Conservation (phyloP, 2,329 filamentous ascomycete genomes). For the Curvularia spicifera region DNA sequence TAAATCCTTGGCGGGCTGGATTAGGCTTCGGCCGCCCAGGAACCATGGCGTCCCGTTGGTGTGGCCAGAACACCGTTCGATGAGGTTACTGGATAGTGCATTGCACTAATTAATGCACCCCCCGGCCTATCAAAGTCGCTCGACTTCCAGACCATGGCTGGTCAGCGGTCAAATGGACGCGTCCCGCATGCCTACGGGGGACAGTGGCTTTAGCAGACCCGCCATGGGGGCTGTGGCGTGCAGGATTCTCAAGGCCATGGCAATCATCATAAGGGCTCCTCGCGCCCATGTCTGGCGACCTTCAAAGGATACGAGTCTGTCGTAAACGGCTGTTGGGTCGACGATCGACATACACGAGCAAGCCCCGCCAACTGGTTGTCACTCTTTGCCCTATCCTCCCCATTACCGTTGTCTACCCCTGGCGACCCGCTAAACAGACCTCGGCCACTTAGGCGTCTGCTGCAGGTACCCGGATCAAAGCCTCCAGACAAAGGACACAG, state of each 20-base stretch:
- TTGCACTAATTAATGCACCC: slow-evolving; percentile 29
- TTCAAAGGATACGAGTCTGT: slow-evolving; percentile 27
- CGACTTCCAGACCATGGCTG: slow-evolving; percentile 24
- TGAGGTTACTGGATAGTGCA: slow-evolving; percentile 35
- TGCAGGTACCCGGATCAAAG: slow-evolving; percentile 26
- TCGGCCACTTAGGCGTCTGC: slow-evolving; percentile 19
- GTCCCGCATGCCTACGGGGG: slow-evolving; percentile 24
- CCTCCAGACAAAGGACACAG: slow-evolving; percentile 4
- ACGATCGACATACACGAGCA: slow-evolving; percentile 34
- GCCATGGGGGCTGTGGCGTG: slow-evolving; percentile 35
- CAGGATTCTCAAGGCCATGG: slow-evolving; percentile 32
- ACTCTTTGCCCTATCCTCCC: slow-evolving; percentile 29
- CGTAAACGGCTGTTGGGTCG: slow-evolving; percentile 18
- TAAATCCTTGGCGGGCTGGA: slow-evolving; percentile 11
- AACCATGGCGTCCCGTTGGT: slow-evolving; percentile 19
- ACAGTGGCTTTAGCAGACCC: slow-evolving; percentile 36
- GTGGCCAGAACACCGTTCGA: slow-evolving; percentile 31
- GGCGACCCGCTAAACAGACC: slow-evolving; percentile 14
- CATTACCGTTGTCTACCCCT: slow-evolving; percentile 15
- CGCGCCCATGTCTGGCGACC: slow-evolving; percentile 28
- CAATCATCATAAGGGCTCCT: slow-evolving; percentile 38
- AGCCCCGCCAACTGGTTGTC: slow-evolving; percentile 29
- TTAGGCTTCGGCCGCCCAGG: slow-evolving; percentile 19
- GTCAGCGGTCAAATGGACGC: slow-evolving; percentile 29
- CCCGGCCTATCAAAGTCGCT: slow-evolving; percentile 20